These are phyloP conservation scores for Camelina sativa DNA, from an alignment of 345 rosid species.

Conservation along the genomic window DNA sequence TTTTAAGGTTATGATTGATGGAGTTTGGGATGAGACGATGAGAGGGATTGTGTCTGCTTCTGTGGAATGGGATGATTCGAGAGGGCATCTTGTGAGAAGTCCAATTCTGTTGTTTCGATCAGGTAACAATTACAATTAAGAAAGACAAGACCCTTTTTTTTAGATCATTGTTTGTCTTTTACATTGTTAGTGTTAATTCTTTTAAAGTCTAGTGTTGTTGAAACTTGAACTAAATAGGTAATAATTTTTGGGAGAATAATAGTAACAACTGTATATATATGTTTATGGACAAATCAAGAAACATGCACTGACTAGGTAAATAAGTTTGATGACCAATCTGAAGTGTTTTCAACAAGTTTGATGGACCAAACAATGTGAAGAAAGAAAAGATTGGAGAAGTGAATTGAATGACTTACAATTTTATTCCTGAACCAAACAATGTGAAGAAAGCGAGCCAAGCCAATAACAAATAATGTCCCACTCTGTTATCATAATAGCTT, in stretches of 20 bases:
- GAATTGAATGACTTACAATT: slow-evolving; percentile 4
- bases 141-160: not conserved
- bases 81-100: slow-evolving; percentile 56
- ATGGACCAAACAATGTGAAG: no score
- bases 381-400: not conserved
- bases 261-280: not conserved
- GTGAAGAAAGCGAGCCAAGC: not conserved
- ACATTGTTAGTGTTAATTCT: not conserved
- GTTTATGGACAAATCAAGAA: not conserved
- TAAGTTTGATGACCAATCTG: no score
- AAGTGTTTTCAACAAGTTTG: no score
- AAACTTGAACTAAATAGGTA: not conserved
- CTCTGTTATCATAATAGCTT: slow-evolving; percentile 3
- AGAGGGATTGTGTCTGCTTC: slow-evolving; percentile 51
- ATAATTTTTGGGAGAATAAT: not conserved
- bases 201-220: not conserved
- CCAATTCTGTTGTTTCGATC: slow-evolving; percentile 55
- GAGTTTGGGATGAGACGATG: slow-evolving; percentile 36
- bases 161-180: not conserved
- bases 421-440: slow-evolving; percentile 27
- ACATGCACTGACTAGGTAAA: no score
- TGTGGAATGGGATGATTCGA: slow-evolving; percentile 65
- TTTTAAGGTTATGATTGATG: slow-evolving; percentile 66
- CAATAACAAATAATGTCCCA: not conserved
- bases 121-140: not conserved